Evolutionary conservation across 2,329 filamentous ascomycete genomes (phyloP), one percentile per base, ranked within the genome.

Genomic region (Trichophyton rubrum): DNA sequence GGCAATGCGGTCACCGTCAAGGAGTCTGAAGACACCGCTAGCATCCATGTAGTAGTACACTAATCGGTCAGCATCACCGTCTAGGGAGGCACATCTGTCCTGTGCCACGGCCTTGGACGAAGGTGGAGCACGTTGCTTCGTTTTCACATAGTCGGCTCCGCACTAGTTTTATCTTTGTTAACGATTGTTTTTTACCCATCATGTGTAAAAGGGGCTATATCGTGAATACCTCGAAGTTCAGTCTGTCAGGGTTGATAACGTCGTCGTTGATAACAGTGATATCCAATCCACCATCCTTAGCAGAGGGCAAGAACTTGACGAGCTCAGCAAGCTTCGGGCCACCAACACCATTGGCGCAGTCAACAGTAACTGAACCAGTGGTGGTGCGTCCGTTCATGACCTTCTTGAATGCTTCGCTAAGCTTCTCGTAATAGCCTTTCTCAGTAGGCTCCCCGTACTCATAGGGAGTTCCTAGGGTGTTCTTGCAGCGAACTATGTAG

Each of bases 101-200:
- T 87, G 85, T 1, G 84, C 80, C 35, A 84, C 81, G 49, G 88
- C 88, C 72, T 91, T 90, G 59, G 90, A 92, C 33, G 79, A 86
- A 47, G 88, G 88, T 58, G 93, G 93, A 62, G 90, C 88, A 65
- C 90, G 85, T 78, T 99, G 93, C 76, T 90, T 90, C 17, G 93
- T 97, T 79, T 99, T 99, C 75, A 99, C 93, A 68, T 85, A 97
- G 75, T 99, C 93, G 70, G 93, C 93, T 73, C 93, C 93, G 70
- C 89, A 95, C 85, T 95, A 67, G 27, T 62, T 64, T 27, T 20
- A 22, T 13, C 47, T 38, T 17, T 27, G 58, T 62, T 45, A 59
- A 22, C 60, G 40, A 57, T 40, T 15, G 41, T 64, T 72, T 64
- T 64, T 68, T 59, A 59, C 11, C 15, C 3, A 13, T n/a, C 24